phyloP scores from a whole-genome alignment of 2,329 filamentous ascomycete species.

The Fusarium sambucinum region DNA sequence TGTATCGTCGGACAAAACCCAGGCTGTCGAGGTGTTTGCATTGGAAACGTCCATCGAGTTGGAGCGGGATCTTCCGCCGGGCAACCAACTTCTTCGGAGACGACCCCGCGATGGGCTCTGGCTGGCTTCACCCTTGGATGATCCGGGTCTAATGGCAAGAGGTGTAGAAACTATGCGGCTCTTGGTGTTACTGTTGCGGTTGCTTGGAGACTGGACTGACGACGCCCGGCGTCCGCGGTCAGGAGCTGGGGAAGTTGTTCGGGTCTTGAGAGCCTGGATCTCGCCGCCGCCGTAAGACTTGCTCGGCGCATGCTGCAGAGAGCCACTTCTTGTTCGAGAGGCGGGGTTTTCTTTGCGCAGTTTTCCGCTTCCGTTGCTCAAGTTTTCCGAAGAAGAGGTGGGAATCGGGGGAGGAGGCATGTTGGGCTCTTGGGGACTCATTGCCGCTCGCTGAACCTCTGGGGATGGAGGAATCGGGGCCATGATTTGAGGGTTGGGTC shows the following conservation, averaged over 20 bases:
- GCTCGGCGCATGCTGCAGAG: slow-evolving; percentile 46
- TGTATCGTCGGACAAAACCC: slow-evolving; percentile 67
- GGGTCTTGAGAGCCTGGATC: slow-evolving; percentile 43
- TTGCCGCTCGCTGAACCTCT: slow-evolving; percentile 41
- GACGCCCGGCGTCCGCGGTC: slow-evolving; percentile 61
- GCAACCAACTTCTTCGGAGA: slow-evolving; percentile 66
- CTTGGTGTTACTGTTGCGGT: slow-evolving; percentile 46
- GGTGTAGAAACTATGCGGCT: slow-evolving; percentile 52
- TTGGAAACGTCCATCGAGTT: slow-evolving; percentile 57
- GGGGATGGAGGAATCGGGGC: slow-evolving; percentile 50
- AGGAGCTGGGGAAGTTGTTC: slow-evolving; percentile 51
- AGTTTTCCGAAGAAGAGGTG: slow-evolving; percentile 35
- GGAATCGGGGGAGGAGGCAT: slow-evolving; percentile 29
- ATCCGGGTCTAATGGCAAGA: slow-evolving; percentile 47
- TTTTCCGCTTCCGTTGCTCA: slow-evolving; percentile 42
- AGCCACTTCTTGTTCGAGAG: slow-evolving; percentile 51
- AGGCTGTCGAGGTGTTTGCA: slow-evolving; percentile 55
- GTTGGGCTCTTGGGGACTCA: slow-evolving; percentile 42
- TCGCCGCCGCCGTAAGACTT: slow-evolving; percentile 25
- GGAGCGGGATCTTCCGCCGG: slow-evolving; percentile 64
- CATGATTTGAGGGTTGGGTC: slow-evolving; percentile 47
- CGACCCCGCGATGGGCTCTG: slow-evolving; percentile 61
- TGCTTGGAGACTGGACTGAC: slow-evolving; percentile 59
- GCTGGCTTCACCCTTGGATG: slow-evolving; percentile 51
- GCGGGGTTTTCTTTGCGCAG: slow-evolving; percentile 51